Conservation (phyloP, 495 filamentous ascomycete species). For the Daldinia childiae region DNA sequence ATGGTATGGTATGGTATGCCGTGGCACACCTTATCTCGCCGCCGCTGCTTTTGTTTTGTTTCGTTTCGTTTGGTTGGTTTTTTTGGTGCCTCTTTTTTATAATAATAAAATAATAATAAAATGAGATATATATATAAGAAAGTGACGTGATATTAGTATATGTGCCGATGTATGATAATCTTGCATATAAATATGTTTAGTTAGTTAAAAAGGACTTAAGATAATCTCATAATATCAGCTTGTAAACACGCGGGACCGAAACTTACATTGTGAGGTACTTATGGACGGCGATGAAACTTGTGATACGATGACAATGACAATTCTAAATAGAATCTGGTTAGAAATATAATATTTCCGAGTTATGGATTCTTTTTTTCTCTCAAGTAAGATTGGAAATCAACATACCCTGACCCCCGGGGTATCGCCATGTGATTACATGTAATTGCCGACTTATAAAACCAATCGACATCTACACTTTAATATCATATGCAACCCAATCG, state of each 20-base stretch:
- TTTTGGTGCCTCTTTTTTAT: background rate
- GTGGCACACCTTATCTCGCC: background rate
- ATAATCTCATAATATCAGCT: background rate
- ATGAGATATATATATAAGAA: background rate
- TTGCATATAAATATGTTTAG: background rate
- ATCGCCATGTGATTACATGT: background rate
- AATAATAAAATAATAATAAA: no score
- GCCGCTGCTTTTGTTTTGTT: background rate
- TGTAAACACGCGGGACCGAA: constrained; percentile 17
- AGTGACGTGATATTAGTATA: background rate
- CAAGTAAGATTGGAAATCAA: no score
- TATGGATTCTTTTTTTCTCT: background rate
- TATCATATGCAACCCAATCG: no score
- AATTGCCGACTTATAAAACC: background rate
- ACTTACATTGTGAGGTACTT: constrained; percentile 11
- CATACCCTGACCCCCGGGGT: no score
- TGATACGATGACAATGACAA: background rate
- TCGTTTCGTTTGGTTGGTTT: background rate
- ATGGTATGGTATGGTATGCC: no score
- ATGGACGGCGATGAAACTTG: background rate
- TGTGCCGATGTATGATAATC: background rate
- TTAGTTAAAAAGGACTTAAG: background rate
- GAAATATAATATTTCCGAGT: background rate
- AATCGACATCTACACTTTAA: no score
- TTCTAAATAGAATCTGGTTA: background rate